Percentiles rank a stretch among this genome's conserved stretches.
phyloP scores from a whole-genome alignment of 306 rosid species.

The Dalbergia oliveri region DNA sequence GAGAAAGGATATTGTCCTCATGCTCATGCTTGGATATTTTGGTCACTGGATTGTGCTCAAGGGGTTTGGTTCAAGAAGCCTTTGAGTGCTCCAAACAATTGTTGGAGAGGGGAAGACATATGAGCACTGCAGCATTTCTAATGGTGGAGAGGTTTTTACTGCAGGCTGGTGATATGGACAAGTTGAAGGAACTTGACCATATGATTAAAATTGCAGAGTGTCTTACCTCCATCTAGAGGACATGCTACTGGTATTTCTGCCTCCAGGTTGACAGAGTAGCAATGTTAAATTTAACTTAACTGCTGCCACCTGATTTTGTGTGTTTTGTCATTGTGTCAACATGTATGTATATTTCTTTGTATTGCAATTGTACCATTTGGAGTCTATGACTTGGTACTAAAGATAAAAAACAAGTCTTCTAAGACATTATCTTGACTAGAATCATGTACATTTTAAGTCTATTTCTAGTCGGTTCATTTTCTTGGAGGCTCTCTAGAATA shows the following conservation, averaged over 20 bases:
- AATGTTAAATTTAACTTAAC: constrained; percentile 17
- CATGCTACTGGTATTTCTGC: constrained; percentile 55
- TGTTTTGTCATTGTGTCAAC: constrained; percentile 16
- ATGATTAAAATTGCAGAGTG: constrained; percentile 64
- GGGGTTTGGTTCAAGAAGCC: constrained; percentile 68
- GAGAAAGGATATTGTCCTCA: constrained; percentile 90
- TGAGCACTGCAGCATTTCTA: constrained; percentile 69
- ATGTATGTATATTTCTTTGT: constrained; percentile 19
- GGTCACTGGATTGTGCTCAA: constrained; percentile 82
- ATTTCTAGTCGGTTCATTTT: constrained; percentile 7
- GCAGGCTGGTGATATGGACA: constrained; percentile 58
- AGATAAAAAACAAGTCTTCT: constrained; percentile 16
- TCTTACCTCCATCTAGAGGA: constrained; percentile 67
- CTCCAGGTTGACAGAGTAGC: constrained; percentile 31
- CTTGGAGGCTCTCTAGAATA: background rate
- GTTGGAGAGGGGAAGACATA: constrained; percentile 85
- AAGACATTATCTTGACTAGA: background rate
- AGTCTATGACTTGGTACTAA: background rate
- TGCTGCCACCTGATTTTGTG: constrained; percentile 34
- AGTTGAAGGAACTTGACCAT: constrained; percentile 66
- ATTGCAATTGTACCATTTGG: constrained; percentile 12
- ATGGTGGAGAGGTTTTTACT: constrained; percentile 72
- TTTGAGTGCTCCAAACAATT: constrained; percentile 79
- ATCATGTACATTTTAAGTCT: background rate
- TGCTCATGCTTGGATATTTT: constrained; percentile 82